These are phyloP conservation scores for Mycena metata DNA, from an alignment of 768 basidiomycete genomes.

Conservation along the genomic window DNA sequence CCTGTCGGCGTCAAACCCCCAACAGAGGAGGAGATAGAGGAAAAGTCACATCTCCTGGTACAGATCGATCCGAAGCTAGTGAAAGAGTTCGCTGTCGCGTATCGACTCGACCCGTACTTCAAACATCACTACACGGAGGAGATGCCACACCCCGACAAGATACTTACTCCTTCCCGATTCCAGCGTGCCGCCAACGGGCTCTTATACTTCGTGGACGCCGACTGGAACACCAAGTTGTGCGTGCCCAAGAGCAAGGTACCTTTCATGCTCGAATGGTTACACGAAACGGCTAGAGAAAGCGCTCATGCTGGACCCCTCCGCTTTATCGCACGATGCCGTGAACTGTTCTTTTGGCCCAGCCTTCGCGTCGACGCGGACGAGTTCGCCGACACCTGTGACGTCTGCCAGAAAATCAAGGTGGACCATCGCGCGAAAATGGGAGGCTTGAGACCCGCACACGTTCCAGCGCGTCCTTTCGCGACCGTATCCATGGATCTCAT, in stretches of 20 bases:
- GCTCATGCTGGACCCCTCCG: slow-evolving; percentile 12
- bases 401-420: slow-evolving; percentile 27
- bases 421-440: slow-evolving; percentile 28
- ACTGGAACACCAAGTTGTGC: slow-evolving; percentile 25
- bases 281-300: slow-evolving; percentile 17
- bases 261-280: slow-evolving; percentile 9
- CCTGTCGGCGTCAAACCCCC: too few species aligned
- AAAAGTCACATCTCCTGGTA: background rate
- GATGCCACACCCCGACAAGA: background rate
- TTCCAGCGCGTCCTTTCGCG: slow-evolving; percentile 21
- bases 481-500: slow-evolving; percentile 26
- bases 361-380: slow-evolving; percentile 10
- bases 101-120: background rate
- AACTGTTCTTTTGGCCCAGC: slow-evolving; percentile 24
- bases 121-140: background rate
- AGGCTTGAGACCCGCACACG: slow-evolving; percentile 12
- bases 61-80: background rate
- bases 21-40: background rate
- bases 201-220: slow-evolving; percentile 31
- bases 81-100: background rate
- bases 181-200: slow-evolving; percentile 19
- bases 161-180: slow-evolving; percentile 23
- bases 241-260: slow-evolving; percentile 38
- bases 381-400: slow-evolving; percentile 13
- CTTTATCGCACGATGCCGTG: background rate